phyloP scores from a whole-genome alignment of 768 basidiomycete species.

The Mycena filopes region DNA sequence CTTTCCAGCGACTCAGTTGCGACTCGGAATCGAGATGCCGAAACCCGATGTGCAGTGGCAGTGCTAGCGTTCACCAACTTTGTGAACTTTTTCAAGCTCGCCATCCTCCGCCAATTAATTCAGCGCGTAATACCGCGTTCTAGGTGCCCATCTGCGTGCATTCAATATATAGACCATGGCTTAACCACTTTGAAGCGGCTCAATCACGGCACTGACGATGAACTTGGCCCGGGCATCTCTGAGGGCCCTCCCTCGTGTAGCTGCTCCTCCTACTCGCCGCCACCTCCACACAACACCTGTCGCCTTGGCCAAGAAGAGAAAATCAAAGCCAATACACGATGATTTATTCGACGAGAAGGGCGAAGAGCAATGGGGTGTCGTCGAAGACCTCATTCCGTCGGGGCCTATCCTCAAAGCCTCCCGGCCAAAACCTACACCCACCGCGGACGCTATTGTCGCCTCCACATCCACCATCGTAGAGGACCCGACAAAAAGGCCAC shows the following conservation, averaged over 20 bases:
- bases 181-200: too few species aligned
- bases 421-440: background rate
- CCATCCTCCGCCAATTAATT: too few species aligned
- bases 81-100: too few species aligned
- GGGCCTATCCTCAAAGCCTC: background rate
- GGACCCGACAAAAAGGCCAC: background rate
- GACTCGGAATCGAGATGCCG: too few species aligned
- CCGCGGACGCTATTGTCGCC: too few species aligned
- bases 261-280: background rate
- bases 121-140: too few species aligned
- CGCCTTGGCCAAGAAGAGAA: slow-evolving; percentile 16
- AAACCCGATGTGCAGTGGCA: too few species aligned
- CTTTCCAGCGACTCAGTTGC: too few species aligned
- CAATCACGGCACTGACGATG: too few species aligned
- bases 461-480: background rate
- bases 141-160: too few species aligned
- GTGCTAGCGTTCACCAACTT: too few species aligned
- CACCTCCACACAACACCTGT: slow-evolving; percentile 22
- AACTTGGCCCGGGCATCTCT: slow-evolving; percentile 13
- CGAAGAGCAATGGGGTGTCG: slow-evolving; percentile 16
- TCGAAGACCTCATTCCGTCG: slow-evolving; percentile 27
- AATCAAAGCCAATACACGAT: background rate
- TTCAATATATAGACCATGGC: too few species aligned
- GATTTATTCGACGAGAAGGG: slow-evolving; percentile 23
- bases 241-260: background rate